Conservation (phyloP, 129 eudicot genomes). For the Dittrichia graveolens region DNA sequence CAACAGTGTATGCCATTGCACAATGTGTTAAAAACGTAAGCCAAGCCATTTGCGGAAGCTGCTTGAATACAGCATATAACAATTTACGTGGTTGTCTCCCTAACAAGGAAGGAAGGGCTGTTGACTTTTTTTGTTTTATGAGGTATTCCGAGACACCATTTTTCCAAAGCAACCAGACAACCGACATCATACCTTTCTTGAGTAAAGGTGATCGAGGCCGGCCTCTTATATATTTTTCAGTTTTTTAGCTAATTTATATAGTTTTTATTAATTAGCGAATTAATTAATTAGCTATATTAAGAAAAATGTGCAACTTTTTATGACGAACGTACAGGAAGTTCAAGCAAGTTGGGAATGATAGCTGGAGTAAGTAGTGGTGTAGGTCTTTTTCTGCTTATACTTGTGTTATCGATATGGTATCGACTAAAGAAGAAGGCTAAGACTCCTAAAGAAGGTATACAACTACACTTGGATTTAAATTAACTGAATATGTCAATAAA, state of each 20-base stretch:
- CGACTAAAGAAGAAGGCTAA: constrained; percentile 32
- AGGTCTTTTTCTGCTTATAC: constrained; percentile 38
- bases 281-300: not conserved
- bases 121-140: constrained; percentile 51
- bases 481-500: no score
- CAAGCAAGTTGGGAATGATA: constrained; percentile 37
- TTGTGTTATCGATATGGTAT: constrained; percentile 27
- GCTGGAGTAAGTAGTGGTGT: constrained; percentile 45
- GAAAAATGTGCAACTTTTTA: not conserved
- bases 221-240: not conserved
- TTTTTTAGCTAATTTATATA: not conserved
- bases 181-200: constrained; percentile 40
- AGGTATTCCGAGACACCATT: constrained; percentile 55
- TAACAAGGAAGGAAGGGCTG: constrained; percentile 46
- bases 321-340: constrained; percentile 35
- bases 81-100: constrained; percentile 52
- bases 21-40: constrained; percentile 53
- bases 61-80: constrained; percentile 50
- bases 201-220: constrained; percentile 49
- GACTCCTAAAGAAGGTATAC: constrained; percentile 38
- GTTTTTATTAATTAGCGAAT: no score
- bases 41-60: constrained; percentile 42
- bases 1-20: constrained; percentile 42
- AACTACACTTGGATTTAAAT: not conserved
- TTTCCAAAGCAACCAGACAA: constrained; percentile 35